Base-by-base conservation (phyloP, 768 basidiomycete genomes). In the Termitomyces sp. region DNA sequence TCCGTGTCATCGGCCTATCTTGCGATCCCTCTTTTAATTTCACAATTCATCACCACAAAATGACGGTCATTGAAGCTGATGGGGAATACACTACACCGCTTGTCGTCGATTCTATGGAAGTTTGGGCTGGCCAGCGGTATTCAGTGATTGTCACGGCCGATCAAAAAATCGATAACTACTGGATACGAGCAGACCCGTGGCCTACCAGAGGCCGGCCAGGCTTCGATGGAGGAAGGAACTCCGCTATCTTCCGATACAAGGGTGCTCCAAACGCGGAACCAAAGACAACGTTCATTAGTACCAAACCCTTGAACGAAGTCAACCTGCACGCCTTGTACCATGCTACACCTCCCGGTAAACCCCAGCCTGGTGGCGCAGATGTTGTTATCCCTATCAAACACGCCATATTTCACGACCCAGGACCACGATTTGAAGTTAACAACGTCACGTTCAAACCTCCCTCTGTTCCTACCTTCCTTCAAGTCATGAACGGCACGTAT, bases 401-500 rank as follows among this genome's bases (percentile, higher is more conserved):
- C 21, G 15, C 46, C 15, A 38, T 55, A 17, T 44, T 48, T 12
- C 46, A 34, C 35, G 54, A 55, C 34, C 47, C 37, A 26, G 12
- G 17, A 6, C 49, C 46, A 5, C 32, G 32, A 24, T 74, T 66
- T 43, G 59, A 46, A 22, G 60, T 74, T 2, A 78, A 77, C 50
- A 63, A 60, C 1, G 54, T 57, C 37, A 43, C 68, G 0, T 75
- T 71, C 49, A 47, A 45, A 1, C 64, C 75, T 2, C 79, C 79
- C 0, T 66, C 65, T 21, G 69, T 74, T 12, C 55, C 58, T 14
- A 37, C 45, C 15, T 45, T 59, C 24, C 43, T 56, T 7, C 58
- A 59, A 34, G 76, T 80, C 45, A 58, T 81, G 17, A 77, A 74
- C 55, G 79, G 80, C 6, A 67, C 72, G 2, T 64, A 68, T 19